These are phyloP conservation scores for Clonostachys sp. DNA, from an alignment of 2,329 filamentous ascomycete genomes.

Conservation along the genomic window DNA sequence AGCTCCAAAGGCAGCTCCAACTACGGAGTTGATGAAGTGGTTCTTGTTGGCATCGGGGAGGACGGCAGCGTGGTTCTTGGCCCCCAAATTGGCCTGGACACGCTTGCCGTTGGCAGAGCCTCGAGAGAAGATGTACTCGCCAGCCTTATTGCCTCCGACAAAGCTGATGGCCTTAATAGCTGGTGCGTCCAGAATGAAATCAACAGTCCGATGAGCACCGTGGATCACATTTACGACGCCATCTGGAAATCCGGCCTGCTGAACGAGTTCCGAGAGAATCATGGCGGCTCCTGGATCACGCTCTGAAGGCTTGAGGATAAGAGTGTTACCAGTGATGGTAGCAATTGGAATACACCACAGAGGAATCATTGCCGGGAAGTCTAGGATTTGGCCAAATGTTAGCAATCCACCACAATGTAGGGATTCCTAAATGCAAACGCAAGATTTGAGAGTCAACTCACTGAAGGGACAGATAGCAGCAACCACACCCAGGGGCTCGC, in stretches of 20 bases:
- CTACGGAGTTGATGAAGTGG: constrained; percentile 79
- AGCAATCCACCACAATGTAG: background rate
- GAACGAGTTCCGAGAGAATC: constrained; percentile 76
- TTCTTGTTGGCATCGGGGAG: constrained; percentile 88
- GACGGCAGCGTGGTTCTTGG: constrained; percentile 84
- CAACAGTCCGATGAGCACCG: constrained; percentile 73
- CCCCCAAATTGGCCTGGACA: constrained; percentile 81
- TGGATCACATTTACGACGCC: constrained; percentile 83
- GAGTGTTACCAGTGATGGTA: constrained; percentile 77
- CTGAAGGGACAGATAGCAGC: constrained; percentile 86
- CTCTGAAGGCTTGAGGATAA: constrained; percentile 83
- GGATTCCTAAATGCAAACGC: background rate
- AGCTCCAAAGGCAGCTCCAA: constrained; percentile 79
- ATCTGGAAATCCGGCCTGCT: constrained; percentile 76
- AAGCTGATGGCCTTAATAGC: constrained; percentile 84
- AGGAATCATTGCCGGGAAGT: constrained; percentile 90
- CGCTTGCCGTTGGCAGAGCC: constrained; percentile 83
- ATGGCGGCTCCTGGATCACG: constrained; percentile 79
- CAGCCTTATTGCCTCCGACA: constrained; percentile 82
- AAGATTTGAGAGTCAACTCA: constrained; percentile 31
- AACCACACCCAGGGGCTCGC: constrained; percentile 75
- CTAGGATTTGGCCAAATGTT: constrained; percentile 29
- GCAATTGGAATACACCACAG: constrained; percentile 88
- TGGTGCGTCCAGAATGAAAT: constrained; percentile 83
- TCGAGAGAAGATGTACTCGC: constrained; percentile 78